Evolutionary conservation across 192 early-diverging fungal species (phyloP).

Genomic region (Pilobolus umbonatus): DNA sequence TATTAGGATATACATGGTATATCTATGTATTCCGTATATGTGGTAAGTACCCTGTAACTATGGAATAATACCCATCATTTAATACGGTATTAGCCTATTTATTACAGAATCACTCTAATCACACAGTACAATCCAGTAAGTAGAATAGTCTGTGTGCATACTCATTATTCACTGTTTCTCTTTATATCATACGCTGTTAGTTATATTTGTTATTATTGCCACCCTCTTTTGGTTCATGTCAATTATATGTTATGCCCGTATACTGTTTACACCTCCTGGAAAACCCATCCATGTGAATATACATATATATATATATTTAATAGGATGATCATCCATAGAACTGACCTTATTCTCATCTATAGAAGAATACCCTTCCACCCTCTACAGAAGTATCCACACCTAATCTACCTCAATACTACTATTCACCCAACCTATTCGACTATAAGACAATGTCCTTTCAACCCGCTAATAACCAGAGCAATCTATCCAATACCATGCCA

Average conservation of each 20-base stretch:
- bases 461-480: not conserved
- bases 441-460: constrained; percentile 6
- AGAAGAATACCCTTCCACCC: constrained; percentile 1
- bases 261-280: constrained; percentile 22
- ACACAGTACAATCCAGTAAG: constrained; percentile 11
- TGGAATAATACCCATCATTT: not conserved
- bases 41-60: constrained; percentile 17
- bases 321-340: not conserved
- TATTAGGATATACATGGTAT: constrained; percentile 34
- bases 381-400: not conserved
- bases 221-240: constrained; percentile 15
- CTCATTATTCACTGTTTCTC: not conserved
- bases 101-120: not conserved
- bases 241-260: constrained; percentile 15
- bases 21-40: constrained; percentile 31
- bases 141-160: not conserved
- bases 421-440: constrained; percentile 23
- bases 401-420: constrained; percentile 15
- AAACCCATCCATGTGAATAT: constrained; percentile 20
- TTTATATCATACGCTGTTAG: not conserved
- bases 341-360: not conserved
- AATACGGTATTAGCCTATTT: constrained; percentile 3
- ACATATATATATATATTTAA: not conserved
- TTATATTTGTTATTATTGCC: constrained; percentile 23
- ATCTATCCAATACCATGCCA: not conserved